Base-by-base conservation (phyloP, 2,329 filamentous ascomycete genomes). In the Colletotrichum musae region DNA sequence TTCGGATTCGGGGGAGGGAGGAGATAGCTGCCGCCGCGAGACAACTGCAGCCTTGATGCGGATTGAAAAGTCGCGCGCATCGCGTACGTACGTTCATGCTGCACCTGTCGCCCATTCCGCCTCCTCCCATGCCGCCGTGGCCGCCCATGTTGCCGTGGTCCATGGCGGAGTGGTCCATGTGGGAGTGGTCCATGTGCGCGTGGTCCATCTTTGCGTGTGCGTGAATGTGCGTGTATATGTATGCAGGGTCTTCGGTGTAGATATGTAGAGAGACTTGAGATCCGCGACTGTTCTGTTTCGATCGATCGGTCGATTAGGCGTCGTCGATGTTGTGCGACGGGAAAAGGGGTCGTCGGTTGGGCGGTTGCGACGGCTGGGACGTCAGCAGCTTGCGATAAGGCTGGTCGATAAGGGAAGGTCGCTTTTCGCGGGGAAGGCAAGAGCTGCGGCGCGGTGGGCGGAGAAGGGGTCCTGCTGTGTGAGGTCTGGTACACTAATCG, bases 61-160 rank as follows among this genome's bases (percentile, higher is more conserved):
- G 2, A 21, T 21, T 50, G 47, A 3, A 9, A 12, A 6, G 9
- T 36, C 47, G 47, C 47, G n/a, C n/a, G 15, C n/a, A 21, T 18
- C n/a, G 47, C 39, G 51, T 21, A 18, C 91, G 76, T 83, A 95
- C 95, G 81, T 95, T 97, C 94, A 98, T 98, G 81, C 86, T 95
- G 88, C 95, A 98, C 86, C 91, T 89, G 73, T 83, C 82, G 63
- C 85, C 85, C 86, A 89, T 90, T 78, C 85, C 86, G 75, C 88
- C 87, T 75, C 86, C 89, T 75, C 86, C 89, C 84, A 87, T 88
- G 63, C 79, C 76, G 71, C 79, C 79, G 77, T 85, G 83, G 71
- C 81, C 82, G 70, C 76, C 80, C 83, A 84, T 85, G 47, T 77
- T 77, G 67, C 79, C 75, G 75, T 86, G 84, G 70, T 82, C 83